These are phyloP conservation scores for Grosmannia clavigera DNA, from an alignment of 2,329 filamentous ascomycete species.

Conservation along the genomic window DNA sequence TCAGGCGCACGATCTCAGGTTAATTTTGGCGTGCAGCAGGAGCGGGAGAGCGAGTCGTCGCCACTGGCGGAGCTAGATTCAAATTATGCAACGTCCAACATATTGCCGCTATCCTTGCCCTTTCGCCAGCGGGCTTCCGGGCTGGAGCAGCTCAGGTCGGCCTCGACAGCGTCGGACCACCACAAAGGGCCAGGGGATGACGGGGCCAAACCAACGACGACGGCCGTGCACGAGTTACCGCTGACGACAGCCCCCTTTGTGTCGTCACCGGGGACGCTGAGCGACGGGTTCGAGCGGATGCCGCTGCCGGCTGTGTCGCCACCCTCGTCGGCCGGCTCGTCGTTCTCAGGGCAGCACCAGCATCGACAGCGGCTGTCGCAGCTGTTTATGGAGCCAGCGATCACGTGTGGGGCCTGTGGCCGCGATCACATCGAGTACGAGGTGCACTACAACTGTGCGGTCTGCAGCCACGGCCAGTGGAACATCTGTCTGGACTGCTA, in stretches of 20 bases:
- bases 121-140: constrained; percentile 22
- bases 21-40: constrained; percentile 40
- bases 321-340: neutral
- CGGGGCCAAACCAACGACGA: neutral
- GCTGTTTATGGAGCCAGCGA: constrained; percentile 41
- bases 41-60: constrained; percentile 11
- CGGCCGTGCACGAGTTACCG: neutral
- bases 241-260: neutral
- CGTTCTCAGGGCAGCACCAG: neutral
- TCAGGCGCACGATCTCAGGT: constrained; percentile 51
- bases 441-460: constrained; percentile 69
- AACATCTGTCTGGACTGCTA: constrained; percentile 77
- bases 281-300: neutral
- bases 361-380: neutral
- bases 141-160: neutral
- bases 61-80: neutral
- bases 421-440: constrained; percentile 69
- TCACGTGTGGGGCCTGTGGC: constrained; percentile 60
- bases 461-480: constrained; percentile 59
- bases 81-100: constrained; percentile 28
- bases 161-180: neutral
- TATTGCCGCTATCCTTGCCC: constrained; percentile 13
- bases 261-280: neutral
- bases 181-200: neutral
- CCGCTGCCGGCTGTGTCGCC: neutral